Conservation (phyloP, 1,139 yeast species). For the Geotrichum europaeum region DNA sequence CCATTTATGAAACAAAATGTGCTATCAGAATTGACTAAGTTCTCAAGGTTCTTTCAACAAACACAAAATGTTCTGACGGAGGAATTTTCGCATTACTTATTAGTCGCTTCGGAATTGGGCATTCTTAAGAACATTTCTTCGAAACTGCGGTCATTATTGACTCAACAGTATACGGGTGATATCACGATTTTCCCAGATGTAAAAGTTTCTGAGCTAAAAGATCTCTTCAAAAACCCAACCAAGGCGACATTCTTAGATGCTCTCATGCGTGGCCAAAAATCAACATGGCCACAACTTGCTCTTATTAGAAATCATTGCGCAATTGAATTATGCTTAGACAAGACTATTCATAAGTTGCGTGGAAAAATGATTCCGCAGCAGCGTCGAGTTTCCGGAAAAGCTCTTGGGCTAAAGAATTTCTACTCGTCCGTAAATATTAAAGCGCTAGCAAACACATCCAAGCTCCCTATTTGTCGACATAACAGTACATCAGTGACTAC, state of each 20-base stretch:
- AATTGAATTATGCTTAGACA: slow-evolving; percentile 80
- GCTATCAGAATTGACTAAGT: neutral
- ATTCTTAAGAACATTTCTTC: slow-evolving; percentile 65
- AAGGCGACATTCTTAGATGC: slow-evolving; percentile 66
- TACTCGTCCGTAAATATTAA: slow-evolving; percentile 16
- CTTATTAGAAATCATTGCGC: slow-evolving; percentile 83
- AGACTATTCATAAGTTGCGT: slow-evolving; percentile 61
- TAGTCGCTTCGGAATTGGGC: slow-evolving; percentile 68
- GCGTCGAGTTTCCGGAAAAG: neutral
- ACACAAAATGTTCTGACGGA: slow-evolving; percentile 56
- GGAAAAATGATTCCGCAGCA: slow-evolving; percentile 52
- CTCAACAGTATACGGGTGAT: slow-evolving; percentile 89
- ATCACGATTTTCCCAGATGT: slow-evolving; percentile 84
- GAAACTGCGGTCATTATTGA: slow-evolving; percentile 64
- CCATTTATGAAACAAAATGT: slow-evolving; percentile 53
- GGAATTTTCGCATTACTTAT: slow-evolving; percentile 74
- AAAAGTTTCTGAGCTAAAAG: slow-evolving; percentile 50
- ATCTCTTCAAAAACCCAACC: slow-evolving; percentile 72
- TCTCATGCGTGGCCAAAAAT: slow-evolving; percentile 75
- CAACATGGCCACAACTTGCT: slow-evolving; percentile 89
- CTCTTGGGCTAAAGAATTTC: slow-evolving; percentile 10
- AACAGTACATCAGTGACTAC: neutral
- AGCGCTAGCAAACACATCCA: neutral
- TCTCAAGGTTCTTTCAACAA: slow-evolving; percentile 40
- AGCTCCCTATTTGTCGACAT: neutral